Evolutionary conservation across 2,329 filamentous ascomycete species (phyloP), one percentile per base, ranked within the genome.

Genomic region (Blastomyces gilchristii): DNA sequence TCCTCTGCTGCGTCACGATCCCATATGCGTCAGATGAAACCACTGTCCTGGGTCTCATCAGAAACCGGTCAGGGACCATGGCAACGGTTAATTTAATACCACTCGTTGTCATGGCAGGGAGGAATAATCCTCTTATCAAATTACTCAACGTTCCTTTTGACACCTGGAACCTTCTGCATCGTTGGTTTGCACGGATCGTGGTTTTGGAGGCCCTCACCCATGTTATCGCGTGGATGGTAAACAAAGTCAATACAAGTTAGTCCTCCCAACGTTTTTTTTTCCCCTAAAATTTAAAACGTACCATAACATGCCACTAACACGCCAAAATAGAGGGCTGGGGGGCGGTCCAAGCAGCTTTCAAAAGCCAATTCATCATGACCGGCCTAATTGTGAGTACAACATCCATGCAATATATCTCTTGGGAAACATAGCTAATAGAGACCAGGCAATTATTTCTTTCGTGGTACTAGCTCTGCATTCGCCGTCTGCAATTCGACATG

Each of bases 401-500:
- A 16, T 57, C 22, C 31, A 43, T 54, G 12, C 3, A 1, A 11
- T 25, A 49, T 18, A 45, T 9, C 85, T 56, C 6, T 25, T 16
- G 14, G 6, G 12, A 50, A 45, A 34, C 47, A 60, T 14, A 41
- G 62, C 64, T 69, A 49, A 69, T 58, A 62, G 39, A 34, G n/a
- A 11, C 60, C 50, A 76, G 75, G 71, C 73, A 63, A 69, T 70
- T n/a, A 73, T 83, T 58, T 81, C 83, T 47, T 83, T 96, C 72
- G 69, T 84, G 50, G 72, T 89, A 54, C 80, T 97, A 56, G 71
- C 89, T 62, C 70, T 96, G 60, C 79, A 87, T 37, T 87, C 91
- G 11, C 79, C 89, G 62, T 93, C 91, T 2, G 88, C 91, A 0
- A 72, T 99, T 60, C 87, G 94, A 65, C 93, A 97, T 75, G 91